Percentiles rank a stretch among this genome's conserved stretches.
phyloP scores from a whole-genome alignment of 129 eudicot genomes.

The Flaveria bidentis region DNA sequence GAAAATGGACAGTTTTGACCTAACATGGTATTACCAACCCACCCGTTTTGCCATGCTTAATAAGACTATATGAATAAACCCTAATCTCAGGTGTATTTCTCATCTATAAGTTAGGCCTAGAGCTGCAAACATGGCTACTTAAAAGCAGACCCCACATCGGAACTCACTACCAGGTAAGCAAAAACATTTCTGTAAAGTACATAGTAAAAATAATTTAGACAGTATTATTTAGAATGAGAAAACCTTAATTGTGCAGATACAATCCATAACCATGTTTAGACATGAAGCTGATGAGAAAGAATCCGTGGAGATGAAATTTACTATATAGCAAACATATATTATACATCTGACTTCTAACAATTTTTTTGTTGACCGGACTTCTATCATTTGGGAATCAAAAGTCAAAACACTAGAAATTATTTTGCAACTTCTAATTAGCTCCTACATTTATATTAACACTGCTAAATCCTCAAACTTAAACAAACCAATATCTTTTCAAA shows the following conservation, averaged over 20 bases:
- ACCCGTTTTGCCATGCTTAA: not conserved
- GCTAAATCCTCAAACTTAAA: not conserved
- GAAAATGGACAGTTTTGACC: not conserved
- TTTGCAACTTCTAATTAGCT: not conserved
- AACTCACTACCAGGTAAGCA: not conserved
- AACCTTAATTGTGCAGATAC: not conserved
- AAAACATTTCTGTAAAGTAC: not conserved
- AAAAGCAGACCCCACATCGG: not conserved
- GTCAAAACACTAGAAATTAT: not conserved
- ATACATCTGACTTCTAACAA: not conserved
- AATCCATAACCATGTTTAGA: slow-evolving; percentile 13
- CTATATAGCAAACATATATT: not conserved
- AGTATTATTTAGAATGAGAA: not conserved
- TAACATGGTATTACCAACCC: not conserved
- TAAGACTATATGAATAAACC: not conserved
- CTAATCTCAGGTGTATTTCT: not conserved
- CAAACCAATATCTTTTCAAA: not conserved
- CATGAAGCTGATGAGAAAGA: not conserved
- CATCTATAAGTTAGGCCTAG: not conserved
- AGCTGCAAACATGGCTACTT: not conserved
- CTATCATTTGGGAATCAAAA: not conserved
- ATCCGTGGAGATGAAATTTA: not conserved
- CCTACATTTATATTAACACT: not conserved
- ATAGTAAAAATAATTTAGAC: not conserved
- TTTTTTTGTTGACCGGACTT: too few relatives aligned